Evolutionary conservation across 1,284 basidiomycete species (phyloP), one percentile per base, ranked within the genome.

Genomic region (Tilletiopsis washingtonensis): DNA sequence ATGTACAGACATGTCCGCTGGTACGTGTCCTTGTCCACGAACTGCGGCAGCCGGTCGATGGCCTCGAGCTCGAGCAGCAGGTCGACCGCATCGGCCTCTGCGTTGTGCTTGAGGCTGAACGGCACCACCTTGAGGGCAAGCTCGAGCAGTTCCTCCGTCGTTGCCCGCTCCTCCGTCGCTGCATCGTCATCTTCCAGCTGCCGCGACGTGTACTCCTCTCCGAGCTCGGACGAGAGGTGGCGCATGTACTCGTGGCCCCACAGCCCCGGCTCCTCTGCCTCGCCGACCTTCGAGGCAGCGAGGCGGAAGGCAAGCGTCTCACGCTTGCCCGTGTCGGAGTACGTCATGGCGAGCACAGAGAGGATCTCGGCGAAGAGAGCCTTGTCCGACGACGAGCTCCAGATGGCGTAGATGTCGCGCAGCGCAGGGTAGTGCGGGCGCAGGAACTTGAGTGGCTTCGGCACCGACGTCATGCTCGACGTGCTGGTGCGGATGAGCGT

Each of bases 161-260:
- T 46, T 36, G 26, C 23, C n/a, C 69, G 58, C 52, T 71, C 67
- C 17, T 43, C 37, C 14, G 58, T 60, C 40, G 54, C 49, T 24
- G 19, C 26, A 36, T 45, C 53, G 14, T 64, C 58, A 1, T 57
- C 57, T 42, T 64, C 58, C 15, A 56, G 51, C 3, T 58, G 54
- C 36, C 63, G 80, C 69, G 46, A 78, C 38, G 71, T 81, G 73
- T 86, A 98, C 72, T 98, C 94, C 72, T 96, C 89, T 21, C 91
- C 91, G 9, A 99, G 83, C 69, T 99, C 94, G 2, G 94, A 84
- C 9, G 94, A 90, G 38, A 99, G 81, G 74, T 99, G 94, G 41
- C 93, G 84, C 56, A 98, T 89, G 71, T 99, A 98, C 78, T 99
- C 94, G 75, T 99, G 91, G 7, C 94, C 94, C 94, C 94, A 99